Percentiles rank a stretch among this genome's conserved stretches.
phyloP scores from a whole-genome alignment of 805 yeast genomes.

The Millerozyma miso region DNA sequence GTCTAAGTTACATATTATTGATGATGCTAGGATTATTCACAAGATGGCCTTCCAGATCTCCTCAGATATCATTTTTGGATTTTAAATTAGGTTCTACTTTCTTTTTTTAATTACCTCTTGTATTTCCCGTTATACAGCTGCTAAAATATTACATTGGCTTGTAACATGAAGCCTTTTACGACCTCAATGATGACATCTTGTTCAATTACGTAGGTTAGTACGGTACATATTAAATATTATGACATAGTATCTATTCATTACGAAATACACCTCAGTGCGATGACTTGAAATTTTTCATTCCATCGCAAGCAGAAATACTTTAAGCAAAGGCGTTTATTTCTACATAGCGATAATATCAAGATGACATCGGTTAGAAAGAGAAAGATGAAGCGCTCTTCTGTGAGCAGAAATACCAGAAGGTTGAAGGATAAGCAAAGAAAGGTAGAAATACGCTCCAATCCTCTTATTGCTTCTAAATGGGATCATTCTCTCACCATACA shows the following conservation, averaged over 20 bases:
- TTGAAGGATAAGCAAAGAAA: constrained; percentile 67
- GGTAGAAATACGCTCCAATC: constrained; percentile 63
- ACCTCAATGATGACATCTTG: too few species aligned
- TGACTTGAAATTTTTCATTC: background rate
- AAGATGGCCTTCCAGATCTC: too few species aligned
- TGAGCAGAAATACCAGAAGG: constrained; percentile 65
- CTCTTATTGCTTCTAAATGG: constrained; percentile 88
- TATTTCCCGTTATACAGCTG: too few species aligned
- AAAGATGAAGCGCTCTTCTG: constrained; percentile 73
- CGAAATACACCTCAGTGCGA: background rate
- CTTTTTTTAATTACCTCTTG: too few species aligned
- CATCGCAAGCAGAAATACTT: background rate
- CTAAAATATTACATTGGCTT: too few species aligned
- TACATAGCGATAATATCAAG: constrained; percentile 2
- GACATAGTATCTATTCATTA: background rate
- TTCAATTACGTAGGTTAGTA: background rate
- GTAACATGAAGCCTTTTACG: too few species aligned
- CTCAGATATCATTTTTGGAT: too few species aligned
- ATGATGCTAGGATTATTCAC: too few species aligned
- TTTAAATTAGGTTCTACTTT: too few species aligned
- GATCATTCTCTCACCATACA: constrained; percentile 73
- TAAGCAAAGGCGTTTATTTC: background rate
- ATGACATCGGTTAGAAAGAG: constrained; percentile 81
- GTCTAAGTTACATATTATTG: too few species aligned
- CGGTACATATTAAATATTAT: background rate